Conservation (phyloP, 208 protist species). For the Acanthamoeba culbertsoni region DNA sequence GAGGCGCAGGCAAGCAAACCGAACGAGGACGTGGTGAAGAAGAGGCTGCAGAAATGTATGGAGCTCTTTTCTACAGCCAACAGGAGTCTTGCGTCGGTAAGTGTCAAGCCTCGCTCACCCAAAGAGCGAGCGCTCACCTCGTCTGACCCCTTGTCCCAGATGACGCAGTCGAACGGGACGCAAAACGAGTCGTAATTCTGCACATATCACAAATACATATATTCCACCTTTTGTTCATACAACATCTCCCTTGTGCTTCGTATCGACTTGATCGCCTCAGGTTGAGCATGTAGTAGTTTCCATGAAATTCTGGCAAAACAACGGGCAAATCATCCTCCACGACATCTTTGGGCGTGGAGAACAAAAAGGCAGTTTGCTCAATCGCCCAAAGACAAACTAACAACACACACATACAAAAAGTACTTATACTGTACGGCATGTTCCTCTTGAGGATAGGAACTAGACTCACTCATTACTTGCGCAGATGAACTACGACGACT, state of each 20-base stretch:
- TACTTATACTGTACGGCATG: no score
- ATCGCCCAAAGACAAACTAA: no score
- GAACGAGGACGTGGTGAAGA: background rate
- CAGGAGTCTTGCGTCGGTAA: background rate
- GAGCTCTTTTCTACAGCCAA: background rate
- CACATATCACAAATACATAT: no score
- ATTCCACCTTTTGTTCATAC: no score
- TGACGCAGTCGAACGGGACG: background rate
- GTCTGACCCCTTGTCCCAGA: background rate
- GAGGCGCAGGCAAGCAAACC: background rate
- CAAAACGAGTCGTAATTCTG: no score
- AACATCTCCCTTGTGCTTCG: no score
- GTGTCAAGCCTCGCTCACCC: background rate
- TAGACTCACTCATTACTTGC: background rate
- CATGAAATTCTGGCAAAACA: background rate
- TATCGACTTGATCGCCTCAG: no score
- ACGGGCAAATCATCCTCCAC: background rate
- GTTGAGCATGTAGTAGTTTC: background rate
- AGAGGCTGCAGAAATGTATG: background rate
- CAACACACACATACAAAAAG: no score
- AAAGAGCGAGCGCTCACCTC: background rate
- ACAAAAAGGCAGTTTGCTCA: no score
- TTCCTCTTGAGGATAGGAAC: no score
- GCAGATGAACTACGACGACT: slow-evolving; percentile 27
- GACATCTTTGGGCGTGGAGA: no score